Evolutionary conservation across 805 yeast species (phyloP).

Genomic region (Hanseniaspora clermontiae): DNA sequence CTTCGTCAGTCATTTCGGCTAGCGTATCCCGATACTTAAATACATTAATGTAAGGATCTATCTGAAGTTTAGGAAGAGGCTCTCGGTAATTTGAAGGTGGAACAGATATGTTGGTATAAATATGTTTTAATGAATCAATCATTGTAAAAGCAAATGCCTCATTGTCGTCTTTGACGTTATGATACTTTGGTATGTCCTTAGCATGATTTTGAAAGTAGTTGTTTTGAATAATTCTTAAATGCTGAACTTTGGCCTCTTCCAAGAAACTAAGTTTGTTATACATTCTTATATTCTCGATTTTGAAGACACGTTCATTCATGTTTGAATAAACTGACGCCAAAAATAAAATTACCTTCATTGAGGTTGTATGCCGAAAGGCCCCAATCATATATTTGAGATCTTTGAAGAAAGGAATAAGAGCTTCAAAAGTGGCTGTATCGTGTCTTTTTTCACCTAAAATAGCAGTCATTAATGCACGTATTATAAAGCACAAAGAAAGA

Average conservation of each 20-base stretch:
- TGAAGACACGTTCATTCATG: not conserved
- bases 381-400: slow-evolving; percentile 33
- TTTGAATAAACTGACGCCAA: not conserved
- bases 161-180: not conserved
- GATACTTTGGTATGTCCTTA: not conserved
- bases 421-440: not conserved
- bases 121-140: not conserved
- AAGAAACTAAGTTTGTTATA: not conserved
- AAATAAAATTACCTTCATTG: not conserved
- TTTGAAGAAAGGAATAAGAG: slow-evolving; percentile 30
- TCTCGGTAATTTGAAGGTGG: not conserved
- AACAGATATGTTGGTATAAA: not conserved
- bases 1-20: not conserved
- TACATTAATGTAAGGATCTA: not conserved
- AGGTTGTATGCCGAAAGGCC: slow-evolving; percentile 24
- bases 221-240: not conserved
- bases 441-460: not conserved
- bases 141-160: not conserved
- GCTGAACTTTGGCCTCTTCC: not conserved
- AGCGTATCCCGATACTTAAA: not conserved
- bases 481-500: not conserved
- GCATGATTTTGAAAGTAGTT: not conserved
- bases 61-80: not conserved
- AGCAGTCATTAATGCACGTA: not conserved
- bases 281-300: not conserved